phyloP scores from a whole-genome alignment of 805 yeast genomes.

The Saccharomycopsis sp. region DNA sequence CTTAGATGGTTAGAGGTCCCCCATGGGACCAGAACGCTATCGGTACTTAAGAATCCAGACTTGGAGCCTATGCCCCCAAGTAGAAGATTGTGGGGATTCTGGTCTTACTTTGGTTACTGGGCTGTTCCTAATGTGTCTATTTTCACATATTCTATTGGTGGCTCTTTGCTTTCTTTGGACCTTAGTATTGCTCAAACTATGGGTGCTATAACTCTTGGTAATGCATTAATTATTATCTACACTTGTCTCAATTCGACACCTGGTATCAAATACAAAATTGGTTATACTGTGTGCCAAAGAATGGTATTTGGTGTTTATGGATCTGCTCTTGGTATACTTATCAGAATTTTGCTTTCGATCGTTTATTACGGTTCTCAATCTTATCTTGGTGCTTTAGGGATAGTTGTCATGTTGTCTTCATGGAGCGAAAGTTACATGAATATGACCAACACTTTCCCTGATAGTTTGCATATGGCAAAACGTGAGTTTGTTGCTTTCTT shows the following conservation, averaged over 20 bases:
- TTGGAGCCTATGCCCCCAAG: slow-evolving; percentile 33
- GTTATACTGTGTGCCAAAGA: slow-evolving; percentile 37
- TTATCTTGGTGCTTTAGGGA: slow-evolving; percentile 38
- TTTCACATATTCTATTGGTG: slow-evolving; percentile 32
- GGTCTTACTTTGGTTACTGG: slow-evolving; percentile 32
- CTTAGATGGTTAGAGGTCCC: neutral
- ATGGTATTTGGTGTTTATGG: slow-evolving; percentile 40
- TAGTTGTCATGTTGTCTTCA: slow-evolving; percentile 33
- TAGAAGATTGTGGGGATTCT: slow-evolving; percentile 34
- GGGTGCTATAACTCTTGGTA: slow-evolving; percentile 26
- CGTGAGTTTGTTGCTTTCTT: slow-evolving; percentile 39
- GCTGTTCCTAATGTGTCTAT: slow-evolving; percentile 31
- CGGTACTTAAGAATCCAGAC: slow-evolving; percentile 30
- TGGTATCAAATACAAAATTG: slow-evolving; percentile 30
- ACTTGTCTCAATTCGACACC: slow-evolving; percentile 26
- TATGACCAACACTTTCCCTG: slow-evolving; percentile 34
- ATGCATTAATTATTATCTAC: slow-evolving; percentile 22
- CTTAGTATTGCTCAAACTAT: slow-evolving; percentile 28
- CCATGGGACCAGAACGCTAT: neutral
- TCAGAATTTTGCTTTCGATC: slow-evolving; percentile 35
- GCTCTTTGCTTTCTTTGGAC: slow-evolving; percentile 26
- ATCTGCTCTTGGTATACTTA: slow-evolving; percentile 33
- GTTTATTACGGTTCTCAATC: slow-evolving; percentile 40
- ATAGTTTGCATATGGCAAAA: slow-evolving; percentile 33
- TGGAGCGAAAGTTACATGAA: slow-evolving; percentile 32